phyloP scores from a whole-genome alignment of 176 grass and related monocot genomes.

The Secale cereale region DNA sequence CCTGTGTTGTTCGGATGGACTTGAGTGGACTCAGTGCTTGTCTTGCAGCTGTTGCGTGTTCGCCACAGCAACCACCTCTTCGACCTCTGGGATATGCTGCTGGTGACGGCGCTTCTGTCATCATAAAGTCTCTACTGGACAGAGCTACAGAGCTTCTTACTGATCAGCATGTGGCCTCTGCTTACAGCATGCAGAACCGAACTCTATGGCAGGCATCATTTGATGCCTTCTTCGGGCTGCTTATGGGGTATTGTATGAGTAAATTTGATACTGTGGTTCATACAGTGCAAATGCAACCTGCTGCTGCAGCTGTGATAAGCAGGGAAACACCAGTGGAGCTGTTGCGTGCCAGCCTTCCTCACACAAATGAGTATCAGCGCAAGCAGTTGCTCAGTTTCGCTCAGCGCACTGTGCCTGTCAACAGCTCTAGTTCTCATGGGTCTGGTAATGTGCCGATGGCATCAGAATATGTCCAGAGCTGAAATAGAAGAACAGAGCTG shows the following conservation, averaged over 20 bases:
- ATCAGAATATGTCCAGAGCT: constrained; percentile 40
- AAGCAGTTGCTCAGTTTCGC: constrained; percentile 67
- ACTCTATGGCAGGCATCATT: constrained; percentile 80
- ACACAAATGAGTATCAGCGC: constrained; percentile 80
- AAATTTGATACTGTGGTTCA: constrained; percentile 70
- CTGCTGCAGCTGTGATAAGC: constrained; percentile 42
- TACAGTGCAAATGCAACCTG: constrained; percentile 25
- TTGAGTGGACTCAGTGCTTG: constrained; percentile 68
- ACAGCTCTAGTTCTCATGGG: constrained; percentile 23
- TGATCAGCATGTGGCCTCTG: constrained; percentile 32
- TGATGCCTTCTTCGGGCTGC: constrained; percentile 64
- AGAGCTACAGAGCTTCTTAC: constrained; percentile 61
- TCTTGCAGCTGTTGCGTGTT: constrained; percentile 80
- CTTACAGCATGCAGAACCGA: constrained; percentile 38
- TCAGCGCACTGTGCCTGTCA: constrained; percentile 41
- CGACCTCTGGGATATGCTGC: constrained; percentile 51
- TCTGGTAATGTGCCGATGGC: constrained; percentile 30
- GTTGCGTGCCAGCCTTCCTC: constrained; percentile 80
- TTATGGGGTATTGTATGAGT: constrained; percentile 63
- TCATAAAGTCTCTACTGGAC: constrained; percentile 73
- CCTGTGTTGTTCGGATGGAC: constrained; percentile 61
- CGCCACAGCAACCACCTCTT: constrained; percentile 72
- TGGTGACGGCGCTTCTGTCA: constrained; percentile 67
- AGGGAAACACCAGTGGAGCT: constrained; percentile 78
- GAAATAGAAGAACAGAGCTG: constrained; percentile 5